Evolutionary conservation across 768 basidiomycete species (phyloP).

Genomic region (Leucosporidium yakuticum): DNA sequence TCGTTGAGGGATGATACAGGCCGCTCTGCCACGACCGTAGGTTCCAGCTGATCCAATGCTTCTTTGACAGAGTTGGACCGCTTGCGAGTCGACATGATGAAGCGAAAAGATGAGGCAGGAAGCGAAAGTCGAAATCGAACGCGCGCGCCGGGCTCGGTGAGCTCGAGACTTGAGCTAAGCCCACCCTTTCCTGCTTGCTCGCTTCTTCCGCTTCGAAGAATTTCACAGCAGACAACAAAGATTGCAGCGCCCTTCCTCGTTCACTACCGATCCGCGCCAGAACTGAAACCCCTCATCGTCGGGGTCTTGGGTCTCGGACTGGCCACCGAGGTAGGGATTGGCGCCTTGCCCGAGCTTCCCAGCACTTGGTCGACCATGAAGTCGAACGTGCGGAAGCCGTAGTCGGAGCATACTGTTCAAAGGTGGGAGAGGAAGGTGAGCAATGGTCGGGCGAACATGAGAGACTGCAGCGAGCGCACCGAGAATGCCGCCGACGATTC

Average conservation of each 20-base stretch:
- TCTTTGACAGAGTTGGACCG: background rate
- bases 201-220: background rate
- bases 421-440: background rate
- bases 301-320: slow-evolving; percentile 9
- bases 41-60: background rate
- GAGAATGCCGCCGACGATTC: slow-evolving; percentile 89
- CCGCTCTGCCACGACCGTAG: background rate
- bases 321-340: slow-evolving; percentile 18
- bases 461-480: slow-evolving; percentile 36
- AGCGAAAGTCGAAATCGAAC: background rate
- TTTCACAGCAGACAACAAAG: too few species aligned
- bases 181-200: background rate
- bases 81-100: background rate
- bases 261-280: too few species aligned
- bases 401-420: slow-evolving; percentile 23
- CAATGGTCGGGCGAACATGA: too few species aligned
- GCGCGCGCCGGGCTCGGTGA: background rate
- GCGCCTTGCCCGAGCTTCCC: slow-evolving; percentile 5
- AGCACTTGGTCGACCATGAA: slow-evolving; percentile 12
- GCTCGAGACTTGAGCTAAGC: background rate
- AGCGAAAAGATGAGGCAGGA: background rate
- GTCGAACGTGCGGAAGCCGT: slow-evolving; percentile 28
- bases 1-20: background rate
- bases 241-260: too few species aligned
- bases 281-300: background rate